These are phyloP conservation scores for Fusarium buharicum DNA, from an alignment of 2,329 filamentous ascomycete species.

Conservation along the genomic window DNA sequence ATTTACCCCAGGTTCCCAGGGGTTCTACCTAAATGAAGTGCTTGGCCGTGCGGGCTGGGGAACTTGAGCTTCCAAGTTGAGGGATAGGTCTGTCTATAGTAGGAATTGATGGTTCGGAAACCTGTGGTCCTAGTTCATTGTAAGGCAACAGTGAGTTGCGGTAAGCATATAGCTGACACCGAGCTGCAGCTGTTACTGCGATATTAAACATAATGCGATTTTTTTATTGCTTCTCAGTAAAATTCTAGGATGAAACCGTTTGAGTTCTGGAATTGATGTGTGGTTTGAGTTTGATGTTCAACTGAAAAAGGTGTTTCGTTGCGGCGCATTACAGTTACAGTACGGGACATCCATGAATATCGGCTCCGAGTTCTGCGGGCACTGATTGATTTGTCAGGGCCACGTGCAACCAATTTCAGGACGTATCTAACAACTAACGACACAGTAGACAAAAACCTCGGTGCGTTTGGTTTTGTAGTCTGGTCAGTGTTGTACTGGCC, in stretches of 20 bases:
- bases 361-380: constrained; percentile 40
- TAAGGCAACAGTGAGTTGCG: neutral
- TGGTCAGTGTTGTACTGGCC: neutral
- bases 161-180: too few species aligned
- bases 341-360: constrained; percentile 17
- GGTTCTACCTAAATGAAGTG: neutral
- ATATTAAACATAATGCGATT: too few species aligned
- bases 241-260: constrained; percentile 15
- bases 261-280: constrained; percentile 24
- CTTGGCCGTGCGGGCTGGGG: constrained; percentile 20
- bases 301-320: constrained; percentile 23
- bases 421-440: neutral
- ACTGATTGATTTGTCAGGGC: constrained; percentile 39
- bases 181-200: too few species aligned
- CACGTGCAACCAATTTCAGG: constrained; percentile 10
- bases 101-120: too few species aligned
- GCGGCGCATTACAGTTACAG: constrained; percentile 16
- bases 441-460: neutral
- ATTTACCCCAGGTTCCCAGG: constrained; percentile 25
- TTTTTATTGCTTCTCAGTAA: constrained; percentile 2
- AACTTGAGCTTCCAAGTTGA: constrained; percentile 15
- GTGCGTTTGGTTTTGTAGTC: neutral
- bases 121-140: too few species aligned
- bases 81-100: constrained; percentile 15
- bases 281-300: constrained; percentile 19